A percentile compares a stretch with the other conserved stretches of the same genome.
Evolutionary conservation across 2,329 filamentous ascomycete genomes (phyloP).

Genomic region (Fusarium newnesense): DNA sequence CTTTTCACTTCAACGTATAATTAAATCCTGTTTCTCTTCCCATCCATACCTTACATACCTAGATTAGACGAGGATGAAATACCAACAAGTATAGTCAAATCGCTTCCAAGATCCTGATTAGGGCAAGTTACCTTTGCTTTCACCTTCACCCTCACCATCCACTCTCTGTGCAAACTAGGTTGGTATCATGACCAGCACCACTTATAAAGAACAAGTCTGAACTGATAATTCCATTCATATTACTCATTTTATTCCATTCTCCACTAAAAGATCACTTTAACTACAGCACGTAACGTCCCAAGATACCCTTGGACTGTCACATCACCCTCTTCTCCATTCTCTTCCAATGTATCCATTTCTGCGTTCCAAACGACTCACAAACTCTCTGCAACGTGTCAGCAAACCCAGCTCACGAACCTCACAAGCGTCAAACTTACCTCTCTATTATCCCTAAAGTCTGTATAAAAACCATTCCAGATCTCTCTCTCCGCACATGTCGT

Average conservation of each 20-base stretch:
- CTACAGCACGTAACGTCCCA: neutral
- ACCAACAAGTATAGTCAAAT: too few species aligned
- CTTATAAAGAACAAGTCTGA: neutral
- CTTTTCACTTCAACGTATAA: neutral
- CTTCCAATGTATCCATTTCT: slow-evolving; percentile 25
- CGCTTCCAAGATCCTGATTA: too few species aligned
- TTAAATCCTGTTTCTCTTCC: too few species aligned
- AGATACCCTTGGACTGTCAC: neutral
- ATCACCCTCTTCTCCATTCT: neutral
- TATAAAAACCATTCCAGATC: slow-evolving; percentile 34
- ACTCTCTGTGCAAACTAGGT: too few species aligned
- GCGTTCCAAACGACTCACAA: slow-evolving; percentile 7
- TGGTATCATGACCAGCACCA: neutral
- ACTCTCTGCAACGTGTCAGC: slow-evolving; percentile 13
- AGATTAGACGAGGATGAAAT: too few species aligned
- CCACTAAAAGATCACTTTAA: neutral
- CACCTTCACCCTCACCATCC: too few species aligned
- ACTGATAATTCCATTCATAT: neutral
- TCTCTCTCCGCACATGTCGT: slow-evolving; percentile 10
- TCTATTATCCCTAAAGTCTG: slow-evolving; percentile 21
- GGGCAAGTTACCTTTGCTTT: too few species aligned
- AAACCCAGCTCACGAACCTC: accelerated
- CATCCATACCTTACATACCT: too few species aligned
- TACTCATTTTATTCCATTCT: neutral
- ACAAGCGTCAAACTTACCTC: slow-evolving; percentile 4